Conservation (phyloP, 2,329 filamentous ascomycete genomes). For the Lomentospora prolificans region DNA sequence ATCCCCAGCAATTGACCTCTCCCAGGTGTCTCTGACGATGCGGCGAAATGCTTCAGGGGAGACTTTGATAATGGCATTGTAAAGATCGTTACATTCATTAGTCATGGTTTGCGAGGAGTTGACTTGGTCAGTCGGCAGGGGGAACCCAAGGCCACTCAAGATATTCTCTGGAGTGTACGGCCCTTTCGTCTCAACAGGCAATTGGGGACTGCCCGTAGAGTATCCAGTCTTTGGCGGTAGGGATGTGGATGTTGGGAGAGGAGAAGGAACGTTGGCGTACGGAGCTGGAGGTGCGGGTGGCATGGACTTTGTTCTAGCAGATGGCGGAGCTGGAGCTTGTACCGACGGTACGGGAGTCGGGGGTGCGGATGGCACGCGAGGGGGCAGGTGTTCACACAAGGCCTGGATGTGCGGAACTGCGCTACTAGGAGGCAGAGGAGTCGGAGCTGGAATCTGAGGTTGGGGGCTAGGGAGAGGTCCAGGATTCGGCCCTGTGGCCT, state of each 20-base stretch:
- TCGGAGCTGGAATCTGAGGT: background rate
- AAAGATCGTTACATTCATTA: background rate
- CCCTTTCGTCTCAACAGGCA: background rate
- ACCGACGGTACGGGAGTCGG: too few species aligned
- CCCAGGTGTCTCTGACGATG: slow-evolving; percentile 33
- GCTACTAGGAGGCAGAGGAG: background rate
- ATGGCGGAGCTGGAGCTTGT: too few species aligned
- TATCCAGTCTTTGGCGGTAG: background rate
- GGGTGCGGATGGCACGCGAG: too few species aligned
- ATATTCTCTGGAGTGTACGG: background rate
- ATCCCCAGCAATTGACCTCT: slow-evolving; percentile 31
- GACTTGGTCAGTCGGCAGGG: background rate
- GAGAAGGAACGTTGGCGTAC: background rate
- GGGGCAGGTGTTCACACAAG: too few species aligned
- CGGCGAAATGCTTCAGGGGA: slow-evolving; percentile 29
- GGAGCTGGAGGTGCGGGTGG: background rate
- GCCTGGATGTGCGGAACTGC: too few species aligned
- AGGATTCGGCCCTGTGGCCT: background rate
- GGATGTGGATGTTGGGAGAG: background rate
- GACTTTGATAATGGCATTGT: slow-evolving; percentile 23
- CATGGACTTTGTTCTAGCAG: background rate
- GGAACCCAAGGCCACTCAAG: background rate
- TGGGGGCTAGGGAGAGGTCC: background rate
- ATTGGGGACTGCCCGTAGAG: background rate
- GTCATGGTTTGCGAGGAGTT: background rate